Evolutionary conservation across 129 eudicot species (phyloP).

Genomic region (Helianthus tuberosus): DNA sequence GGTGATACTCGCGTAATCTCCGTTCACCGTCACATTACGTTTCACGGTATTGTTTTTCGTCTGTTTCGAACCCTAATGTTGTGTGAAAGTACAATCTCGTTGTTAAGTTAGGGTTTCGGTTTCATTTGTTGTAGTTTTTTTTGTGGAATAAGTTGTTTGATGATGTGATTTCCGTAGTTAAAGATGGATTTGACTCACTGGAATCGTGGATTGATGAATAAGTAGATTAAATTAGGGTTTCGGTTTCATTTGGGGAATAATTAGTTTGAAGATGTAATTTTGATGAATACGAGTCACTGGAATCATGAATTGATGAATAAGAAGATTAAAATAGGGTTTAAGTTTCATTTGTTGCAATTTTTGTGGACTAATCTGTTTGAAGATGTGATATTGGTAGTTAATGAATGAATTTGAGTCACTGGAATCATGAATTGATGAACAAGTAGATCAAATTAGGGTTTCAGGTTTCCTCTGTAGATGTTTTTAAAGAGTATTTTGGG

Average conservation of each 20-base stretch:
- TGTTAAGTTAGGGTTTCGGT: conserved; percentile 9
- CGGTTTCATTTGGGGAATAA: neutral
- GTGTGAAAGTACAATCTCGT: neutral
- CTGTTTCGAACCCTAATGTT: conserved; percentile 1
- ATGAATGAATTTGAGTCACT: neutral
- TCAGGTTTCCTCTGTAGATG: neutral
- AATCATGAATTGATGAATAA: neutral
- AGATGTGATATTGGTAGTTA: too few species aligned
- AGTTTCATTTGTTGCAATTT: too few species aligned
- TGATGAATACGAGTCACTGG: neutral
- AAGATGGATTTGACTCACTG: neutral
- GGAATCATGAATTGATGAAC: neutral
- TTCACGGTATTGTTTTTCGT: conserved; percentile 42
- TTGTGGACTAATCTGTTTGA: neutral
- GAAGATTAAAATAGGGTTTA: neutral
- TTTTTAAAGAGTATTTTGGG: too few species aligned
- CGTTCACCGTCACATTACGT: conserved; percentile 49
- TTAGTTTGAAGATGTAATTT: neutral
- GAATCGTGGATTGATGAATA: neutral
- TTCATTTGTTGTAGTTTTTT: neutral
- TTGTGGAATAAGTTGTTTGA: too few species aligned
- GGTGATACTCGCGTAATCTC: conserved; percentile 86
- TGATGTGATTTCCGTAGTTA: too few species aligned
- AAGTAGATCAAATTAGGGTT: neutral
- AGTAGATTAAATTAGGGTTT: neutral